Evolutionary conservation across 306 rosid species (phyloP).

Genomic region (Lotus japonicus): DNA sequence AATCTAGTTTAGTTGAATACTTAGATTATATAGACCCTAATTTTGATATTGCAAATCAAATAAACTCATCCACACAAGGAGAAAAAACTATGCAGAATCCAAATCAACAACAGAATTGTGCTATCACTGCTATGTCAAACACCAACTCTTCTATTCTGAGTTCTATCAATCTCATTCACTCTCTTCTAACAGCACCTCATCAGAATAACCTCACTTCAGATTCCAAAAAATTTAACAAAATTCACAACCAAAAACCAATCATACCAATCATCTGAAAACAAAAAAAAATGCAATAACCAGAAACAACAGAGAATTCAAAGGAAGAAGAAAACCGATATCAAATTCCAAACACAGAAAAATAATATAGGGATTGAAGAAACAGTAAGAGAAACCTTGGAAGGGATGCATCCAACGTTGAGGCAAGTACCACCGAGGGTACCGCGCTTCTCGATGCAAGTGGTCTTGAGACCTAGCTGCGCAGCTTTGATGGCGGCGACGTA

Average conservation of each 20-base stretch:
- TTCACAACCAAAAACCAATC: neutral
- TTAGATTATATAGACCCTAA: neutral
- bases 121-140: no score
- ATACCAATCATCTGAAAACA: neutral
- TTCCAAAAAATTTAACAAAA: neutral
- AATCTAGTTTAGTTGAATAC: neutral
- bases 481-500: slow-evolving; percentile 99
- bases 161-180: no score
- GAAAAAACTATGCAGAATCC: neutral
- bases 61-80: neutral
- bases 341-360: neutral
- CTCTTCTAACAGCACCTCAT: neutral
- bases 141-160: no score
- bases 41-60: neutral
- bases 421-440: slow-evolving; percentile 97
- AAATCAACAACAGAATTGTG: neutral
- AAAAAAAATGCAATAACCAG: neutral
- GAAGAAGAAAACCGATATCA: neutral
- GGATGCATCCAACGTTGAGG: slow-evolving; percentile 98
- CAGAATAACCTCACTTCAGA: neutral
- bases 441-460: slow-evolving; percentile 98
- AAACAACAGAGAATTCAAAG: neutral
- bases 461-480: slow-evolving; percentile 89
- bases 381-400: slow-evolving; percentile 63
- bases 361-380: neutral